These are phyloP conservation scores for Craspedostauros australis DNA, from an alignment of 108 stramenopile genomes.

Conservation along the genomic window DNA sequence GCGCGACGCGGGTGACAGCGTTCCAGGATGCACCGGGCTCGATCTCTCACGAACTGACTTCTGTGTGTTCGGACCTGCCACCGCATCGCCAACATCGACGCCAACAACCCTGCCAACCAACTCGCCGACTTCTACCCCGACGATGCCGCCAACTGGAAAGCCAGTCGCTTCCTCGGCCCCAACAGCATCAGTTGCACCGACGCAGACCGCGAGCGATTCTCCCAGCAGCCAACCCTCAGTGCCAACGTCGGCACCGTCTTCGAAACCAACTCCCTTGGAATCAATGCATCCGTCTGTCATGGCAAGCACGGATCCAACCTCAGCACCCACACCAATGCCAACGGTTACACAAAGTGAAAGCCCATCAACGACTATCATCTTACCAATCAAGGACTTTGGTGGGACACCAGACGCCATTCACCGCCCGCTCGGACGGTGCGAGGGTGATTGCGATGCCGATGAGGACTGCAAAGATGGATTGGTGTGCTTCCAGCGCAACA, in stretches of 20 bases:
- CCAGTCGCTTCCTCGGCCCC: slow-evolving; percentile 2
- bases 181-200: neutral
- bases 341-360: too few relatives aligned
- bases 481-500: slow-evolving; percentile 28
- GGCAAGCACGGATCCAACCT: too few relatives aligned
- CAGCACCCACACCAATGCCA: too few relatives aligned
- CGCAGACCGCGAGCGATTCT: neutral
- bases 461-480: slow-evolving; percentile 25
- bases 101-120: neutral
- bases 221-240: too few relatives aligned
- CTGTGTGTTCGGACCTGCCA: slow-evolving; percentile 1
- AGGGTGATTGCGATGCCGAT: slow-evolving; percentile 44
- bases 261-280: too few relatives aligned
- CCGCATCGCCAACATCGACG: neutral
- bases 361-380: too few relatives aligned
- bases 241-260: too few relatives aligned
- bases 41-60: slow-evolving; percentile 10
- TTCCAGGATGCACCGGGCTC: slow-evolving; percentile 27
- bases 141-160: too few relatives aligned
- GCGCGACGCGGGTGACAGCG: slow-evolving; percentile 4
- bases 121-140: slow-evolving; percentile 1
- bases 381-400: too few relatives aligned
- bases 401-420: neutral
- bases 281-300: too few relatives aligned
- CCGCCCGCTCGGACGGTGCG: slow-evolving; percentile 30